These are phyloP conservation scores for Irpex sp. DNA, from an alignment of 1,284 basidiomycete genomes.

Conservation along the genomic window DNA sequence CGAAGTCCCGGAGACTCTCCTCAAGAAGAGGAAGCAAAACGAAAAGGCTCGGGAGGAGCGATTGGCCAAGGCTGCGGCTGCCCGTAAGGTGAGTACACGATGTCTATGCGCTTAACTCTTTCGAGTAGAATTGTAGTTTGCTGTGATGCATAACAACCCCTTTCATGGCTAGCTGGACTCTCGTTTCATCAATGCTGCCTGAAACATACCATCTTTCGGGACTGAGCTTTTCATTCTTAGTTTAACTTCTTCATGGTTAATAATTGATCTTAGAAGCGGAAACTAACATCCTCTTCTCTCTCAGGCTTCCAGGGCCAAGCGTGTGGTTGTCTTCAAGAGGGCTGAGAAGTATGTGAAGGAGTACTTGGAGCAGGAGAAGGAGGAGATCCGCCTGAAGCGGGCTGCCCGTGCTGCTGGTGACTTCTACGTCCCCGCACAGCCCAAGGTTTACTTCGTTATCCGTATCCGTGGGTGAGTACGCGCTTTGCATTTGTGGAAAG, in stretches of 20 bases:
- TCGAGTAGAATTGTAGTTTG: constrained; percentile 19
- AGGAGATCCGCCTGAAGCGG: constrained; percentile 95
- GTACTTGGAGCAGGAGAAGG: constrained; percentile 89
- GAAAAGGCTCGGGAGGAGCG: constrained; percentile 98
- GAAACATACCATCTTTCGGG: constrained; percentile 98
- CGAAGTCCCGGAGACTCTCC: constrained; percentile 97
- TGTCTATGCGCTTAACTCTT: background rate
- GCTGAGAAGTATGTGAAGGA: constrained; percentile 99
- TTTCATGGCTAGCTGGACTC: constrained; percentile 67
- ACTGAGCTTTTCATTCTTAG: constrained; percentile 47
- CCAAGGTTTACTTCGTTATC: constrained; percentile 98
- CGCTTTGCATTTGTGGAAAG: background rate
- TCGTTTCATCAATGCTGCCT: constrained; percentile 66
- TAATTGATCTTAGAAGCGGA: constrained; percentile 1
- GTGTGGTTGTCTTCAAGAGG: constrained; percentile 99
- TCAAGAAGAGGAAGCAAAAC: constrained; percentile 99
- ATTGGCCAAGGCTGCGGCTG: constrained; percentile 79
- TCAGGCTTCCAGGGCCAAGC: constrained; percentile 86
- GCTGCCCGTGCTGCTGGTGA: constrained; percentile 91
- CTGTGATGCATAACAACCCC: constrained; percentile 80
- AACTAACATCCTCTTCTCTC: constrained; percentile 15
- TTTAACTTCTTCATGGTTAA: background rate
- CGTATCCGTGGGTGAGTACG: constrained; percentile 86
- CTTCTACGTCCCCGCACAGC: constrained; percentile 95
- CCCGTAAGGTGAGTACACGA: constrained; percentile 79